Percentiles rank a stretch among this genome's conserved stretches.
Evolutionary conservation across 768 basidiomycete genomes (phyloP).

Genomic region (Trametes elegans): DNA sequence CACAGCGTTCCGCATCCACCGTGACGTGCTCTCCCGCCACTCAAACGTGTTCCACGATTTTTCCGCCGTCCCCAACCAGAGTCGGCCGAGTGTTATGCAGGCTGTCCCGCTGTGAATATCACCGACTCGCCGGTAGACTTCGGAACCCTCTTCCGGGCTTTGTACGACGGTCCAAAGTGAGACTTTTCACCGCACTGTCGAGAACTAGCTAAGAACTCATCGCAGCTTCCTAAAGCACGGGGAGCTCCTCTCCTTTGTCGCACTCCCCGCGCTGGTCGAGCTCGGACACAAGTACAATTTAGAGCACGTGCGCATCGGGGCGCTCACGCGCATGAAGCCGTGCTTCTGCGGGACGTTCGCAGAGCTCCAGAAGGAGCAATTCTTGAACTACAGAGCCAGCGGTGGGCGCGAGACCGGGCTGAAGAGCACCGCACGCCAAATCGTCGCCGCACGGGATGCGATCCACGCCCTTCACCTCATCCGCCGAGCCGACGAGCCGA

Average conservation of each 20-base stretch:
- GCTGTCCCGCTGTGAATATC: conserved; percentile 14
- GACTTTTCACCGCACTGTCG: neutral
- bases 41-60: conserved; percentile 18
- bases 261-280: neutral
- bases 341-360: neutral
- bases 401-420: neutral
- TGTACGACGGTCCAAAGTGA: neutral
- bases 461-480: conserved; percentile 1
- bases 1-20: conserved; percentile 15
- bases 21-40: conserved; percentile 17
- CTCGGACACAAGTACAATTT: conserved; percentile 8
- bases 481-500: neutral
- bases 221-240: neutral
- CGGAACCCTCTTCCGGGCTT: neutral
- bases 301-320: neutral
- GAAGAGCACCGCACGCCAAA: neutral
- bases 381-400: neutral
- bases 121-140: conserved; percentile 9
- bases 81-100: neutral
- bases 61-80: conserved; percentile 11
- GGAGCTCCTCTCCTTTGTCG: neutral
- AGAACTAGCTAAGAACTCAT: too few species aligned
- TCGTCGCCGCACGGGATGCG: neutral
- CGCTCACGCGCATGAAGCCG: neutral
- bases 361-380: neutral